phyloP scores from a whole-genome alignment of 805 yeast genomes.

The Starmerella stigmatis region DNA sequence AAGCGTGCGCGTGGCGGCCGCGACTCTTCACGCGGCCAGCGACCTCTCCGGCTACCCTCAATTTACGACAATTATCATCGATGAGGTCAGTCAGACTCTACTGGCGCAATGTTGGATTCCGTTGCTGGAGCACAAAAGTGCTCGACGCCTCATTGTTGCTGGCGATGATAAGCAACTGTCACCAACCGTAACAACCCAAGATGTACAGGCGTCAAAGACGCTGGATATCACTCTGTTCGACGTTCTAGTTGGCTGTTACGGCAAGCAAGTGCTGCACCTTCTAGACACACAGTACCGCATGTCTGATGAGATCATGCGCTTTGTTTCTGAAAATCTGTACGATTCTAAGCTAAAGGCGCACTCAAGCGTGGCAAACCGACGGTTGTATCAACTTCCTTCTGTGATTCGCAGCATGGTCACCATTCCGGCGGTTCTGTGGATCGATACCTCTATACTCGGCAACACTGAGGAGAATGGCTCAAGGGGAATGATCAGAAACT shows the following conservation, averaged over 20 bases:
- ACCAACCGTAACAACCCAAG: neutral
- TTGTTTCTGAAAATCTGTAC: neutral
- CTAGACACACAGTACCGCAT: slow-evolving; percentile 2
- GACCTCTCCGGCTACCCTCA: neutral
- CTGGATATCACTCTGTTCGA: neutral
- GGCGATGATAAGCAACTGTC: neutral
- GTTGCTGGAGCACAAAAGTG: neutral
- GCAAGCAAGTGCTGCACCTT: neutral
- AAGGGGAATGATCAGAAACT: neutral
- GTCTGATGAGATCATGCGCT: neutral
- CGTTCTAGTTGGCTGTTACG: neutral
- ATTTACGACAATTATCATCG: neutral
- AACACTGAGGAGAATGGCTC: neutral
- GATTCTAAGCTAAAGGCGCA: neutral
- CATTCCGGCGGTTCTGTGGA: neutral
- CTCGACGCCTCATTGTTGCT: neutral
- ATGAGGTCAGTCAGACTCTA: neutral
- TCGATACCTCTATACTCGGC: neutral
- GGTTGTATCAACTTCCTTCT: neutral
- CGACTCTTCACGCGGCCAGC: neutral
- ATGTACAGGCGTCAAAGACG: neutral
- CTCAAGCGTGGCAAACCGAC: neutral
- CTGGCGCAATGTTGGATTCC: neutral
- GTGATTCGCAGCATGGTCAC: neutral
- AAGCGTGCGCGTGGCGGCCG: neutral